Evolutionary conservation across 352 stramenopile species (phyloP).

Genomic region (Phytophthora vignae): DNA sequence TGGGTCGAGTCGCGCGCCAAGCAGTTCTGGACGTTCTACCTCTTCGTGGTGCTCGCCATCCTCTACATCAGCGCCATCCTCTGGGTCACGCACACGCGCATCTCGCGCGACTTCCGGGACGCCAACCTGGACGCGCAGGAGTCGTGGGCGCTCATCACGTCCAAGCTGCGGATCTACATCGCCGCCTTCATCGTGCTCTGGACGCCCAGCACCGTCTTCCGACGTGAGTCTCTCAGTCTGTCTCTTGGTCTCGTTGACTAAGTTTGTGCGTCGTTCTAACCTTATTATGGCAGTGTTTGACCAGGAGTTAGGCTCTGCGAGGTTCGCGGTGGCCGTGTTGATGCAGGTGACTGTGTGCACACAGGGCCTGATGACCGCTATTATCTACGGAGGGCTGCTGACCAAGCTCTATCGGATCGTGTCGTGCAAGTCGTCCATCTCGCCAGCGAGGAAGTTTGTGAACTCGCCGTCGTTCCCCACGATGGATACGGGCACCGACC

Average conservation of each 20-base stretch:
- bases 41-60: conserved; percentile 69
- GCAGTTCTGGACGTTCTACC: conserved; percentile 70
- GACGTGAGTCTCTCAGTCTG: conserved; percentile 43
- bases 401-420: conserved; percentile 46
- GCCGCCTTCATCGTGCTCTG: conserved; percentile 75
- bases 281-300: conserved; percentile 49
- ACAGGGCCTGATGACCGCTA: conserved; percentile 65
- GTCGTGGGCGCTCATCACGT: conserved; percentile 68
- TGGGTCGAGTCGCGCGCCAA: conserved; percentile 61
- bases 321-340: conserved; percentile 58
- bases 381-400: conserved; percentile 69
- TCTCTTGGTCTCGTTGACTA: not conserved
- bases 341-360: conserved; percentile 77
- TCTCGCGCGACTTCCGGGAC: conserved; percentile 51
- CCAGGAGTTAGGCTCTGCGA: conserved; percentile 46
- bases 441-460: conserved; percentile 44
- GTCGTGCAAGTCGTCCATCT: conserved; percentile 31
- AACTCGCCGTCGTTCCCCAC: conserved; percentile 43
- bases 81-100: conserved; percentile 66
- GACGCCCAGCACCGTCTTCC: conserved; percentile 68
- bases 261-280: conserved; percentile 11
- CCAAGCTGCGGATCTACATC: conserved; percentile 78
- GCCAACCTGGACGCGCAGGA: conserved; percentile 72
- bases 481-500: conserved; percentile 28
- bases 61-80: conserved; percentile 76